phyloP scores from a whole-genome alignment of 768 basidiomycete species.

The Pisolithus marmoratus region DNA sequence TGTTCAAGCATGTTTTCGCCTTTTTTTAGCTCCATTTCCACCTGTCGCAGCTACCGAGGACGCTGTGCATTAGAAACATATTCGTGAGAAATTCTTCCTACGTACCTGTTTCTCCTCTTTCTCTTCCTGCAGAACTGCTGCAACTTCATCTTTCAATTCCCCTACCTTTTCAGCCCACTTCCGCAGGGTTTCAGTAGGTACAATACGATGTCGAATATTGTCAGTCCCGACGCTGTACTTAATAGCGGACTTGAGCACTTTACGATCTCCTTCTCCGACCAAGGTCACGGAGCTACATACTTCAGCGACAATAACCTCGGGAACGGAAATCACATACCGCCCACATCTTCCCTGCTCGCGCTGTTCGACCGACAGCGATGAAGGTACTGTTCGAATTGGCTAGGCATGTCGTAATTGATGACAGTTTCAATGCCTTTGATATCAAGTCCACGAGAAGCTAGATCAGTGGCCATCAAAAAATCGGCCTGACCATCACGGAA shows the following conservation, averaged over 20 bases:
- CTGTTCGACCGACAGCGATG: conserved; percentile 97
- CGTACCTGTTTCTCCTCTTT: conserved; percentile 88
- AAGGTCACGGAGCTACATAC: conserved; percentile 78
- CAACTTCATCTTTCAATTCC: conserved; percentile 68
- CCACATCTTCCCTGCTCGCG: conserved; percentile 91
- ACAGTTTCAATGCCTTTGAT: conserved; percentile 97
- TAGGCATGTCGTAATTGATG: conserved; percentile 99
- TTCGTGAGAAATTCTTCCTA: conserved; percentile 3
- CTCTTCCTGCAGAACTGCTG: conserved; percentile 81
- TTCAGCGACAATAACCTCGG: conserved; percentile 5
- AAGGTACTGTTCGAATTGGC: conserved; percentile 86
- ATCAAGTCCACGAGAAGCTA: conserved; percentile 93
- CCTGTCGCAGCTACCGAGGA: conserved; percentile 61
- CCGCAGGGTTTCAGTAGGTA: conserved; percentile 68
- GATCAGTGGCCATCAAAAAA: conserved; percentile 92
- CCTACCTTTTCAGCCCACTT: conserved; percentile 69
- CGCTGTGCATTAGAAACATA: conserved; percentile 6
- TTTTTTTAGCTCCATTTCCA: conserved; percentile 95
- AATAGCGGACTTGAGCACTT: conserved; percentile 93
- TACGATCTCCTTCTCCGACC: conserved; percentile 93
- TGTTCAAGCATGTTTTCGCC: conserved; percentile 95
- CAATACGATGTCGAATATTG: conserved; percentile 81
- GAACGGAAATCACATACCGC: conserved; percentile 47
- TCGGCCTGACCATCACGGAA: conserved; percentile 89
- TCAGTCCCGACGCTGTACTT: conserved; percentile 78